phyloP scores from a whole-genome alignment of 2,329 filamentous ascomycete species.

The Aspergillus japonicus region DNA sequence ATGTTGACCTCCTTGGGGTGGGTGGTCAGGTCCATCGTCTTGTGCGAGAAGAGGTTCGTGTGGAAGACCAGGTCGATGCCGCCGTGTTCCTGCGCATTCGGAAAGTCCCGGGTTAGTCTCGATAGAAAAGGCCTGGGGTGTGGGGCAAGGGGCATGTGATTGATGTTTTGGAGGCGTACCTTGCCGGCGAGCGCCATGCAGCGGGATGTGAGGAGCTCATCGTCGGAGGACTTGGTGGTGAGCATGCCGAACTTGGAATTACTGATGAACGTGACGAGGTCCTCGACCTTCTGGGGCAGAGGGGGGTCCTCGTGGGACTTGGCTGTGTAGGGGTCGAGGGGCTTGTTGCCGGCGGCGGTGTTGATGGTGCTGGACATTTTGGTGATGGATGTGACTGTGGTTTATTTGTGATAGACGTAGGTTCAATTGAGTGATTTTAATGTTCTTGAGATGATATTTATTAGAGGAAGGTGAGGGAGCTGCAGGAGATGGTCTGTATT shows the following conservation, averaged over 20 bases:
- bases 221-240: constrained; percentile 67
- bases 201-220: constrained; percentile 70
- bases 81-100: constrained; percentile 62
- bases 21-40: constrained; percentile 74
- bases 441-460: not conserved
- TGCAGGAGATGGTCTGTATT: not conserved
- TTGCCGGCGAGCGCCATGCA: constrained; percentile 83
- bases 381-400: not conserved
- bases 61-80: constrained; percentile 85
- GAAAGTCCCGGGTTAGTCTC: not conserved
- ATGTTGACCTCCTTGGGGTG: constrained; percentile 75
- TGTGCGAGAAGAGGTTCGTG: constrained; percentile 86
- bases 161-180: constrained; percentile 45
- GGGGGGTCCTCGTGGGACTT: constrained; percentile 71
- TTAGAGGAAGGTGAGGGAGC: not conserved
- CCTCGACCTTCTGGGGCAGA: constrained; percentile 72
- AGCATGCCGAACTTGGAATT: constrained; percentile 83
- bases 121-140: not conserved
- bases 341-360: constrained; percentile 59
- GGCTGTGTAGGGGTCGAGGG: constrained; percentile 76
- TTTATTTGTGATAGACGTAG: not conserved
- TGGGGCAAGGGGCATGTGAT: no score
- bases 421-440: not conserved
- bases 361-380: constrained; percentile 51
- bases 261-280: constrained; percentile 68